Conservation (phyloP, 192 early-diverging fungal species). For the Rhizophagus prolifer region DNA sequence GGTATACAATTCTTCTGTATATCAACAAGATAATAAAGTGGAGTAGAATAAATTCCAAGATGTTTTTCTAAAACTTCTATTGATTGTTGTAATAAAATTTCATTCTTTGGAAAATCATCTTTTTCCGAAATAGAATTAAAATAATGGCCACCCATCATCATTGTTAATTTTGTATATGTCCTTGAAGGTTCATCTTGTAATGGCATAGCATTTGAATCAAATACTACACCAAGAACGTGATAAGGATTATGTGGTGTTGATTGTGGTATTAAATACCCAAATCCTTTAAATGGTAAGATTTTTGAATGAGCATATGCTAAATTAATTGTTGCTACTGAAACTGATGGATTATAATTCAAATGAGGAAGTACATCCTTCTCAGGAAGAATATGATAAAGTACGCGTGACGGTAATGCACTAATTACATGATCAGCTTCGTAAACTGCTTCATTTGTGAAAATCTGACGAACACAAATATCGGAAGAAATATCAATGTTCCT, state of each 20-base stretch:
- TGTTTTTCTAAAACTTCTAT: slow-evolving; percentile 56
- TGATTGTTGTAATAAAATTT: slow-evolving; percentile 46
- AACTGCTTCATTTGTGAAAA: slow-evolving; percentile 34
- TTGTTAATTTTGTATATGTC: slow-evolving; percentile 62
- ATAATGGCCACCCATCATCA: slow-evolving; percentile 87
- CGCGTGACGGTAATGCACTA: slow-evolving; percentile 61
- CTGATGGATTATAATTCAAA: slow-evolving; percentile 62
- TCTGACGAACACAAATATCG: slow-evolving; percentile 23
- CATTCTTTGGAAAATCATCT: slow-evolving; percentile 31
- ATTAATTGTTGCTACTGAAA: slow-evolving; percentile 85
- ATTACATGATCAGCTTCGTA: slow-evolving; percentile 63
- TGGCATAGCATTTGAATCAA: slow-evolving; percentile 81
- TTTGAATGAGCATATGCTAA: slow-evolving; percentile 57
- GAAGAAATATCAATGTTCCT: neutral
- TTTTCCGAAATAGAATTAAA: slow-evolving; percentile 47
- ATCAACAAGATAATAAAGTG: slow-evolving; percentile 51
- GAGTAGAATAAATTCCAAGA: slow-evolving; percentile 54
- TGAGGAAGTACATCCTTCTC: slow-evolving; percentile 36
- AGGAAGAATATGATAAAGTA: slow-evolving; percentile 52
- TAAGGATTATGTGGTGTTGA: slow-evolving; percentile 52
- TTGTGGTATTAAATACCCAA: slow-evolving; percentile 87
- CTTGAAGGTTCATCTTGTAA: slow-evolving; percentile 53
- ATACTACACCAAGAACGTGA: slow-evolving; percentile 72
- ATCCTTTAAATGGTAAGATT: slow-evolving; percentile 71
- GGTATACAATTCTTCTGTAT: slow-evolving; percentile 82